Percentiles rank a stretch among this genome's conserved stretches.
Conservation (phyloP, 139 green algal genomes). For the Edaphochlamys debaryana region DNA sequence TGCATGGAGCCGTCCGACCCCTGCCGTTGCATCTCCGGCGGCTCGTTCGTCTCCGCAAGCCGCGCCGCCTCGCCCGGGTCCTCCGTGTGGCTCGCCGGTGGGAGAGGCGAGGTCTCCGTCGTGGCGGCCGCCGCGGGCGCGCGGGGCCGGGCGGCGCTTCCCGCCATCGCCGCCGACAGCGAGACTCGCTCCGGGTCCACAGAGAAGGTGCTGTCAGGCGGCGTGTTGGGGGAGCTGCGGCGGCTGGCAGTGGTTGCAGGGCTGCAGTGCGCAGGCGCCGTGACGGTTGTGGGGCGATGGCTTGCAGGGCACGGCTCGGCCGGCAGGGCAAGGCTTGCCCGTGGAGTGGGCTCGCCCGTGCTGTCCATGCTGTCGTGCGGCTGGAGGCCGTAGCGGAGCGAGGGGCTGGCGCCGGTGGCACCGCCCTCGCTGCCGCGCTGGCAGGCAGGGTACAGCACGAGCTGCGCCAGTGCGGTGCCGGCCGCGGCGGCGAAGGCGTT, state of each 20-base stretch:
- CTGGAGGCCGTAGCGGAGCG: neutral
- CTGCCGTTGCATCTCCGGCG: too few species aligned
- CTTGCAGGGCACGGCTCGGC: too few species aligned
- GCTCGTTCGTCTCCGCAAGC: neutral
- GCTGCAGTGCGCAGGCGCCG: neutral
- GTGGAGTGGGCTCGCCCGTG: neutral
- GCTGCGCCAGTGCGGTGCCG: too few species aligned
- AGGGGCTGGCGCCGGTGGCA: neutral
- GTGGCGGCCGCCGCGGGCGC: conserved; percentile 6
- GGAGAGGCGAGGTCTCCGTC: neutral
- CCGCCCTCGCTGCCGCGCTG: neutral
- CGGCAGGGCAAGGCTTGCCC: neutral
- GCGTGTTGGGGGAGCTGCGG: too few species aligned
- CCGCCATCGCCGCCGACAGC: neutral
- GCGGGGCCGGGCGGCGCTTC: neutral
- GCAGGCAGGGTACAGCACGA: neutral
- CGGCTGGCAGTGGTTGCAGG: neutral
- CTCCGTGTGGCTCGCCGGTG: neutral
- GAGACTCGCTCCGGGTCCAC: neutral
- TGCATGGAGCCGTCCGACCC: neutral
- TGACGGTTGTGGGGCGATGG: neutral
- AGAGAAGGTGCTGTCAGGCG: neutral
- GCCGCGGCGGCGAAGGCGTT: neutral
- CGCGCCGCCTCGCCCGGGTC: neutral
- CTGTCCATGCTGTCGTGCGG: neutral